These are phyloP conservation scores for Morella rubra DNA, from an alignment of 306 rosid genomes.

Conservation along the genomic window DNA sequence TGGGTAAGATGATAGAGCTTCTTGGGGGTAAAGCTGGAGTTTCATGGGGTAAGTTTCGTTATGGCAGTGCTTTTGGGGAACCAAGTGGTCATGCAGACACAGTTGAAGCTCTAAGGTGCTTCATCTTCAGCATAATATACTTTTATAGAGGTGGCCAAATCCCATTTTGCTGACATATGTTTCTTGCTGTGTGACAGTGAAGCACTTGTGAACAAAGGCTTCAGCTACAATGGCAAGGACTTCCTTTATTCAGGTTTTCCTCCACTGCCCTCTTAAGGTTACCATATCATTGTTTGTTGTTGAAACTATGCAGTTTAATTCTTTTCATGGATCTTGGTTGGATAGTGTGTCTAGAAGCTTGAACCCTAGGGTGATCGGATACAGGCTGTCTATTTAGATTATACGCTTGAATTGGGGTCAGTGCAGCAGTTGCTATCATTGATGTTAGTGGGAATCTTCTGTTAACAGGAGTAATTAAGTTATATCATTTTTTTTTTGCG, in stretches of 20 bases:
- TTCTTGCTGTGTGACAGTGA: constrained; percentile 52
- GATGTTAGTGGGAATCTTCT: neutral
- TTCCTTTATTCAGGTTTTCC: constrained; percentile 82
- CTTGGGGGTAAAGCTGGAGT: constrained; percentile 98
- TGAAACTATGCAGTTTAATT: neutral
- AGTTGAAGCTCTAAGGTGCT: constrained; percentile 87
- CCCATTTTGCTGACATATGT: constrained; percentile 17
- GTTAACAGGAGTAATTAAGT: neutral
- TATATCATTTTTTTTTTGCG: neutral
- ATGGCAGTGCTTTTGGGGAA: constrained; percentile 99
- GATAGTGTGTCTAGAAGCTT: neutral
- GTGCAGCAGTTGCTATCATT: neutral
- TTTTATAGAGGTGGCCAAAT: constrained; percentile 11
- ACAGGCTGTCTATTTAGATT: neutral
- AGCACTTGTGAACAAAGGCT: constrained; percentile 80
- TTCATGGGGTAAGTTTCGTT: constrained; percentile 92
- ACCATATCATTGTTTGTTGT: neutral
- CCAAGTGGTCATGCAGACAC: constrained; percentile 99
- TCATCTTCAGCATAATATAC: constrained; percentile 15
- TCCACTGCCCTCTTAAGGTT: neutral
- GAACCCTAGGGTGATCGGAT: neutral
- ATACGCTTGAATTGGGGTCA: neutral
- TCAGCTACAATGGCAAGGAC: constrained; percentile 88
- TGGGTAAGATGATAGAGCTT: constrained; percentile 98
- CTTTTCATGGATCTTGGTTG: neutral